phyloP scores from a whole-genome alignment of 352 stramenopile genomes.

The Phytophthora rubi region DNA sequence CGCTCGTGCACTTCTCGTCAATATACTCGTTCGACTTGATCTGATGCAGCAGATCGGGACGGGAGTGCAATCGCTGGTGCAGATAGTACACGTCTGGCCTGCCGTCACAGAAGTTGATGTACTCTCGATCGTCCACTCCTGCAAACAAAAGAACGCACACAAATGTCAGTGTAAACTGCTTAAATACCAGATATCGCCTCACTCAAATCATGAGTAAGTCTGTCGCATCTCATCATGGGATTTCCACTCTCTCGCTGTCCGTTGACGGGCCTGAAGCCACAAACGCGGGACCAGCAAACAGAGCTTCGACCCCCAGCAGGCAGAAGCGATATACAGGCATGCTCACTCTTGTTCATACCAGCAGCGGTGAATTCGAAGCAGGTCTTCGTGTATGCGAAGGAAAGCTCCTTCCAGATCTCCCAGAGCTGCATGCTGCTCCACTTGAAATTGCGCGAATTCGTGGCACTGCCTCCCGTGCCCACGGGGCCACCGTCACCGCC shows the following conservation, averaged over 20 bases:
- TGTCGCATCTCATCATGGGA: slow-evolving; percentile 24
- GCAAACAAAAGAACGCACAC: slow-evolving; percentile 25
- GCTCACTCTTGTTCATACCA: slow-evolving; percentile 85
- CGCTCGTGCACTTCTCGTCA: slow-evolving; percentile 74
- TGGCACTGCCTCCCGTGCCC: slow-evolving; percentile 36
- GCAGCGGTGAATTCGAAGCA: slow-evolving; percentile 84
- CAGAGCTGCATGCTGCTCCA: slow-evolving; percentile 86
- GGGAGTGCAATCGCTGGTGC: slow-evolving; percentile 76
- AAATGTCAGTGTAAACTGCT: slow-evolving; percentile 30
- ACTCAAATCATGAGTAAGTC: slow-evolving; percentile 5
- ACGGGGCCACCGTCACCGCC: slow-evolving; percentile 24
- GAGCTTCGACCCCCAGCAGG: slow-evolving; percentile 29
- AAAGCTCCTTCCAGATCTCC: slow-evolving; percentile 87
- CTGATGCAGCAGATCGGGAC: slow-evolving; percentile 74
- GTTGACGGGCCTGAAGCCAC: neutral
- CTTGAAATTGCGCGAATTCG: slow-evolving; percentile 67
- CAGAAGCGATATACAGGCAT: slow-evolving; percentile 38
- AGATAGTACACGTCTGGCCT: slow-evolving; percentile 82
- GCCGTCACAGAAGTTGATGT: slow-evolving; percentile 81
- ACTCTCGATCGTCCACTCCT: slow-evolving; percentile 81
- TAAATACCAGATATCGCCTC: slow-evolving; percentile 9
- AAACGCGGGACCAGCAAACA: neutral
- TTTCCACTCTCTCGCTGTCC: slow-evolving; percentile 11
- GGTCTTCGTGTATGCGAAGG: slow-evolving; percentile 83
- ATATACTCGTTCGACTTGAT: slow-evolving; percentile 89